A percentile compares a stretch with the other conserved stretches of the same genome.
Evolutionary conservation across 148 eudicot species (phyloP).

Genomic region (Suaeda aralocaspica): DNA sequence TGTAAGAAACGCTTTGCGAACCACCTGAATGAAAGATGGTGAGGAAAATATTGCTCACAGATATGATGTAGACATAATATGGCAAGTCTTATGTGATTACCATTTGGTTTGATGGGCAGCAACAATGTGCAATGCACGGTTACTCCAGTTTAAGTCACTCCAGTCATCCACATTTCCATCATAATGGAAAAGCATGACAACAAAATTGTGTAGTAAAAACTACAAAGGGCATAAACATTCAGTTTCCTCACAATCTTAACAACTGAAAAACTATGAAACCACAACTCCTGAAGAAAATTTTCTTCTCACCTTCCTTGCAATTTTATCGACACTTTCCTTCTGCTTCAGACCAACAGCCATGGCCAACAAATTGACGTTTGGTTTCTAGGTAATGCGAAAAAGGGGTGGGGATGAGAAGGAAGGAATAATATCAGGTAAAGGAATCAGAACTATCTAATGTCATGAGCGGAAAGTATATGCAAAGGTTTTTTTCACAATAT

Average conservation of each 20-base stretch:
- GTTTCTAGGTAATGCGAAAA: constrained; percentile 19
- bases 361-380: constrained; percentile 46
- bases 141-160: constrained; percentile 55
- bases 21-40: constrained; percentile 47
- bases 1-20: constrained; percentile 76
- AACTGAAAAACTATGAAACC: neutral
- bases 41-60: neutral
- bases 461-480: neutral
- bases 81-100: constrained; percentile 21
- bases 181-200: constrained; percentile 68
- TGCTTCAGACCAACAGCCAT: constrained; percentile 67
- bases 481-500: neutral
- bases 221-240: constrained; percentile 21
- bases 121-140: constrained; percentile 50
- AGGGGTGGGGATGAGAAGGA: too few species aligned
- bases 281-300: neutral
- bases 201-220: constrained; percentile 46
- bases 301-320: constrained; percentile 48
- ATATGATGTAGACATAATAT: neutral
- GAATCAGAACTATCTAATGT: neutral
- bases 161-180: constrained; percentile 64
- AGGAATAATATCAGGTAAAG: neutral
- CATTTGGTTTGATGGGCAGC: constrained; percentile 67
- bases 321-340: constrained; percentile 47
- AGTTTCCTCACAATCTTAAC: too few species aligned